These are phyloP conservation scores for Astragalus glycyphyllos DNA, from an alignment of 306 rosid genomes.

Conservation along the genomic window DNA sequence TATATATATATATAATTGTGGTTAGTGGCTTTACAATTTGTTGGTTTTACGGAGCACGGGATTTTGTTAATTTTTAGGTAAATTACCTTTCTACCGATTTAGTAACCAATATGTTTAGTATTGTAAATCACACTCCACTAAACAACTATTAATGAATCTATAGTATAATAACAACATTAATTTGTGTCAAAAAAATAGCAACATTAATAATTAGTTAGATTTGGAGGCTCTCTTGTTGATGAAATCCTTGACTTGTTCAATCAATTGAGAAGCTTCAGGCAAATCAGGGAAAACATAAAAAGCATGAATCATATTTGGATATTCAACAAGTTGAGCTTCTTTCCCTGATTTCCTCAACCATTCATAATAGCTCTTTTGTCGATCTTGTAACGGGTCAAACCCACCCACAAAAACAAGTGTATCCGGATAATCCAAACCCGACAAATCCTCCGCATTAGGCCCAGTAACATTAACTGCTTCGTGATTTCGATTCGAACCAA, in stretches of 20 bases:
- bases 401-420: constrained; percentile 68
- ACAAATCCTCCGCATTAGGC: constrained; percentile 55
- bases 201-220: background rate
- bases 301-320: constrained; percentile 64
- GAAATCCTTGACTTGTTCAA: constrained; percentile 60
- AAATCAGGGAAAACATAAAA: constrained; percentile 65
- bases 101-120: too few relatives aligned
- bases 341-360: constrained; percentile 70
- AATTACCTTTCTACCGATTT: too few relatives aligned
- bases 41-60: too few relatives aligned
- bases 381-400: constrained; percentile 76
- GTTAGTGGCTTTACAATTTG: too few relatives aligned
- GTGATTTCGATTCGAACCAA: constrained; percentile 58
- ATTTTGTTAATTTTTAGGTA: too few relatives aligned
- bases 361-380: constrained; percentile 66
- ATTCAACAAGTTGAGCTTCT: constrained; percentile 55
- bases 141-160: too few relatives aligned
- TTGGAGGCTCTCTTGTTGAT: constrained; percentile 32
- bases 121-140: too few relatives aligned
- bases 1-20: too few relatives aligned
- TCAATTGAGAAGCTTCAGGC: constrained; percentile 53
- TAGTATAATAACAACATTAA: too few relatives aligned
- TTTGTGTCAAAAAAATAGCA: too few relatives aligned
- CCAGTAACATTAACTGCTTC: constrained; percentile 63
- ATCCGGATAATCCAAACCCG: constrained; percentile 65